Percentiles rank a stretch among this genome's conserved stretches.
phyloP scores from a whole-genome alignment of 2,329 filamentous ascomycete genomes.

The Scopulariopsis brevicaulis region DNA sequence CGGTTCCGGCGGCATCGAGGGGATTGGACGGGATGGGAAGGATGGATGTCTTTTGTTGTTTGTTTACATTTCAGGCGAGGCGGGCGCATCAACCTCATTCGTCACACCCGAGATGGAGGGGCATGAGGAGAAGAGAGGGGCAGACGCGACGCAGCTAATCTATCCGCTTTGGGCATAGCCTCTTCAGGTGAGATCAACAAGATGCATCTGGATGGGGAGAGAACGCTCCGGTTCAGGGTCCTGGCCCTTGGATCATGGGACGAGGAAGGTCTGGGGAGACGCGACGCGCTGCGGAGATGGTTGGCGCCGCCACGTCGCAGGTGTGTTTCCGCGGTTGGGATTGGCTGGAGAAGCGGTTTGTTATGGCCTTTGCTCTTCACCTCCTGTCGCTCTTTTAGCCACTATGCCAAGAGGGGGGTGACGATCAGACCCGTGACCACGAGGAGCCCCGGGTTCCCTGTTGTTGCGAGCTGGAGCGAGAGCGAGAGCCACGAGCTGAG shows the following conservation, averaged over 20 bases:
- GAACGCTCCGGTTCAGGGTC: too few relatives aligned
- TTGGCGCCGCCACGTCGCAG: not conserved
- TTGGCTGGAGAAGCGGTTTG: not conserved
- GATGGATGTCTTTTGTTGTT: not conserved
- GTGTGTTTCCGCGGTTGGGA: not conserved
- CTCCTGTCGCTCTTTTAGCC: too few relatives aligned
- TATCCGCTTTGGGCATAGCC: constrained; percentile 1
- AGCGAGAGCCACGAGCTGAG: too few relatives aligned
- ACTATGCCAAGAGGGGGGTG: too few relatives aligned
- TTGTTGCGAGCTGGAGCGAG: too few relatives aligned
- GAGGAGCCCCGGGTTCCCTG: too few relatives aligned
- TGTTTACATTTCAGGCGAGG: not conserved
- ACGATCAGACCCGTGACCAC: too few relatives aligned
- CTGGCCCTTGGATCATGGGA: too few relatives aligned
- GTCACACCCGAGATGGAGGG: not conserved
- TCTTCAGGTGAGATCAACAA: not conserved
- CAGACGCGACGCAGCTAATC: not conserved
- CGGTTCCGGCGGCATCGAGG: too few relatives aligned
- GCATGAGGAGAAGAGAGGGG: not conserved
- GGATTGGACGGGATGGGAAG: not conserved
- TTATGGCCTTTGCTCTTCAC: not conserved
- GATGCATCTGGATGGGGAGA: not conserved
- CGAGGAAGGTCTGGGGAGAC: not conserved
- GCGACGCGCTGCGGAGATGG: not conserved
- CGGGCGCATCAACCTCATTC: not conserved